These are phyloP conservation scores for Adiantum capillusveneris DNA, from an alignment of 75 land plant species.

Conservation along the genomic window DNA sequence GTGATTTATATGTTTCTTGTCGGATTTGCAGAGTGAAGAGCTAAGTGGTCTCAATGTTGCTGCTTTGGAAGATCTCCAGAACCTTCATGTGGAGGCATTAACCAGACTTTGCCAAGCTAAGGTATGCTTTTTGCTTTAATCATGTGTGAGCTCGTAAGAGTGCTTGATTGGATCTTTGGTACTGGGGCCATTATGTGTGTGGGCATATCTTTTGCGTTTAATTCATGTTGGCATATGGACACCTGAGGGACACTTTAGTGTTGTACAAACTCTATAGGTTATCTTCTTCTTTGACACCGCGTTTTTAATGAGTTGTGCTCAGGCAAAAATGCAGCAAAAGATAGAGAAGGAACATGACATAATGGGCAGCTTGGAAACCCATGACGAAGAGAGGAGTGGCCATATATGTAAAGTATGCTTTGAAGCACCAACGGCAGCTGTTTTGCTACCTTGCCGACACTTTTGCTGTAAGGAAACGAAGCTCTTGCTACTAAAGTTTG, in stretches of 20 bases:
- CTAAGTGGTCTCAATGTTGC: constrained; percentile 30
- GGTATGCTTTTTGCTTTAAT: constrained; percentile 26
- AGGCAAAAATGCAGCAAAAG: constrained; percentile 2
- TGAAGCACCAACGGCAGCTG: constrained; percentile 71
- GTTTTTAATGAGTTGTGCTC: too few relatives aligned
- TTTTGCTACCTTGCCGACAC: constrained; percentile 89
- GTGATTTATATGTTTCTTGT: too few relatives aligned
- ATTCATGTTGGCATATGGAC: too few relatives aligned
- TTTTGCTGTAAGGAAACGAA: constrained; percentile 66
- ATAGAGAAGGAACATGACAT: not conserved
- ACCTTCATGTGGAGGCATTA: constrained; percentile 61
- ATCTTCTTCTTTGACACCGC: too few relatives aligned
- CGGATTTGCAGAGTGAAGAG: constrained; percentile 39
- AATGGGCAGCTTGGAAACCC: not conserved
- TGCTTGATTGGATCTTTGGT: too few relatives aligned
- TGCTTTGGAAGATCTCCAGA: constrained; percentile 53
- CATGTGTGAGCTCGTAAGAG: too few relatives aligned
- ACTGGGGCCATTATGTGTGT: too few relatives aligned
- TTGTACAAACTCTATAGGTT: too few relatives aligned
- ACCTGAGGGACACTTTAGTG: too few relatives aligned
- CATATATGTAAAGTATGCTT: constrained; percentile 84
- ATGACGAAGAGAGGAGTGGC: constrained; percentile 41
- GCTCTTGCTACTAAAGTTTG: too few relatives aligned
- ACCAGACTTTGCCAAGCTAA: constrained; percentile 63
- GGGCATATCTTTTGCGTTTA: too few relatives aligned